Evolutionary conservation across 202 grass and related monocot species (phyloP).

Genomic region (Zoysia matrella): DNA sequence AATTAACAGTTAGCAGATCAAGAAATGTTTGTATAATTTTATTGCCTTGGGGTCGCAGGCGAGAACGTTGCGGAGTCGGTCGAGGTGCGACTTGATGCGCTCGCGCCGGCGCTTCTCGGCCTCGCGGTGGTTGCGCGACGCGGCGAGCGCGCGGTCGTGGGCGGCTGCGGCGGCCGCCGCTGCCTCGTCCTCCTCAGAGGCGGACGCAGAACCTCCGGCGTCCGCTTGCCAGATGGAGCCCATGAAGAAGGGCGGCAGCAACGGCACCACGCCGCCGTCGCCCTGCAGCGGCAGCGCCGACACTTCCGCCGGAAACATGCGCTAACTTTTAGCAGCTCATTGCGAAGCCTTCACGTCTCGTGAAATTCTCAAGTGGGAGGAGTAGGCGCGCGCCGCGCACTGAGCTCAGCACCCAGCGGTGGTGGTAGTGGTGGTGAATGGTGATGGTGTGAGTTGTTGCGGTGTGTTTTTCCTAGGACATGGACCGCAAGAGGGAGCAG

Average conservation of each 20-base stretch:
- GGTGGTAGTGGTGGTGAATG: neutral
- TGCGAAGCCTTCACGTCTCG: neutral
- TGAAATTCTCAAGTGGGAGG: neutral
- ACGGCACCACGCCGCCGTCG: constrained; percentile 20
- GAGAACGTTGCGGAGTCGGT: constrained; percentile 84
- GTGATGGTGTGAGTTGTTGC: constrained; percentile 23
- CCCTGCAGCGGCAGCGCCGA: constrained; percentile 37
- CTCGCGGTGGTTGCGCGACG: no score
- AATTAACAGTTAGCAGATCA: no score
- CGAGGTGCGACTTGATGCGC: constrained; percentile 91
- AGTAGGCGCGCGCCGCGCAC: neutral
- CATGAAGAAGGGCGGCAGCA: constrained; percentile 70
- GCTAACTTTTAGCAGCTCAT: neutral
- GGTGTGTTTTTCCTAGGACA: constrained; percentile 46
- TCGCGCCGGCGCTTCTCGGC: no score
- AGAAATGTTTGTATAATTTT: neutral
- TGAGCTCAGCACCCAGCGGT: neutral
- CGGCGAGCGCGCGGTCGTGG: no score
- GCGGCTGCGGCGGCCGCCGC: constrained; percentile 26
- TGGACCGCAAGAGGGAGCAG: constrained; percentile 6
- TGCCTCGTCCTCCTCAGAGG: neutral
- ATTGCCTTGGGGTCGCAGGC: constrained; percentile 96
- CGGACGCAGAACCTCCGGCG: neutral
- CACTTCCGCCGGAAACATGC: constrained; percentile 53
- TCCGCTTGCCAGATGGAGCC: constrained; percentile 43